A percentile compares a stretch with the other conserved stretches of the same genome.
Conservation (phyloP, 2,329 filamentous ascomycete species). For the Teratosphaeria viscida region DNA sequence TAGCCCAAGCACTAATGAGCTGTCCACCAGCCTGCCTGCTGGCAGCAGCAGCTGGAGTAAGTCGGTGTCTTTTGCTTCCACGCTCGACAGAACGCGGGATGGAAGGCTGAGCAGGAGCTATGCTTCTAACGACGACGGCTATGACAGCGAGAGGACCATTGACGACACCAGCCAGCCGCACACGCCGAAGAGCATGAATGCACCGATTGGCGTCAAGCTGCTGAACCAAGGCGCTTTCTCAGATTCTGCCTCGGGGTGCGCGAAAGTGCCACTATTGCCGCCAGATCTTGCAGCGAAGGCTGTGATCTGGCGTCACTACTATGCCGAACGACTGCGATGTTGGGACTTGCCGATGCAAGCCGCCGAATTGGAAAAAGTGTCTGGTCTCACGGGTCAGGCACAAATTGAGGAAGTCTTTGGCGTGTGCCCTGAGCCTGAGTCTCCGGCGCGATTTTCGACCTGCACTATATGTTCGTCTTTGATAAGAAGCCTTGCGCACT, state of each 20-base stretch:
- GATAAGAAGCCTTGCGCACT: constrained; percentile 17
- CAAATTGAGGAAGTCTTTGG: not conserved
- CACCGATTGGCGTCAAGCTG: constrained; percentile 38
- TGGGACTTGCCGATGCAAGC: constrained; percentile 47
- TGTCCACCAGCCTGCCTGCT: constrained; percentile 18
- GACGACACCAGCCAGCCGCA: constrained; percentile 26
- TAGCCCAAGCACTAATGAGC: constrained; percentile 18
- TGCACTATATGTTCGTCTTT: constrained; percentile 21
- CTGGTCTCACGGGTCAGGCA: constrained; percentile 27
- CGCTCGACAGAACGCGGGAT: constrained; percentile 9
- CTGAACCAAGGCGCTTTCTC: constrained; percentile 50
- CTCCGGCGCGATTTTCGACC: constrained; percentile 4
- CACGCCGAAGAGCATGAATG: constrained; percentile 22
- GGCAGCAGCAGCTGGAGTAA: constrained; percentile 39
- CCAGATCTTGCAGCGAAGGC: constrained; percentile 35
- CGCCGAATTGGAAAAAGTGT: constrained; percentile 49
- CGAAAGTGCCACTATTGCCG: constrained; percentile 40
- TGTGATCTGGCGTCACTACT: constrained; percentile 44
- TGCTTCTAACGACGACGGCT: constrained; percentile 17
- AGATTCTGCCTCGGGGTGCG: constrained; percentile 32
- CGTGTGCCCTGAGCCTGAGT: not conserved
- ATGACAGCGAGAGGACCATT: constrained; percentile 25
- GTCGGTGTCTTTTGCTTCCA: constrained; percentile 21
- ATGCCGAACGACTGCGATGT: constrained; percentile 48
- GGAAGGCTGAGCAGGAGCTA: constrained; percentile 23